Conservation (phyloP, 2,329 filamentous ascomycete species). For the Metarhizium guizhouense region DNA sequence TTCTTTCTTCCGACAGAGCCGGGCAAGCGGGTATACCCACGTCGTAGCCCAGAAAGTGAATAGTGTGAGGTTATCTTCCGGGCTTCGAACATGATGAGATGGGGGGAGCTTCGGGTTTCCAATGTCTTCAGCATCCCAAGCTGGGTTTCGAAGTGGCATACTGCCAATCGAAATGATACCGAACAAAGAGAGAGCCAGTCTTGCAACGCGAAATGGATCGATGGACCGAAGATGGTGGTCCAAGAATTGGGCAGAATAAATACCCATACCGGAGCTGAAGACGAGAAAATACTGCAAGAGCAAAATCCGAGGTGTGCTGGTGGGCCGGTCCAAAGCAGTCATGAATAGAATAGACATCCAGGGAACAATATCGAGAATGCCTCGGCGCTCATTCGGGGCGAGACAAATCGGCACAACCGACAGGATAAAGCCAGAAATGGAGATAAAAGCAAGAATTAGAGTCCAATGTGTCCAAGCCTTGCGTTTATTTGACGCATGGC, state of each 20-base stretch:
- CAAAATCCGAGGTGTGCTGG: constrained; percentile 31
- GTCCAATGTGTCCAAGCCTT: constrained; percentile 32
- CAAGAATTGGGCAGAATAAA: constrained; percentile 22
- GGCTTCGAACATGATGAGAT: constrained; percentile 43
- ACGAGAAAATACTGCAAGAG: constrained; percentile 29
- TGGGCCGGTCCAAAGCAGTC: constrained; percentile 28
- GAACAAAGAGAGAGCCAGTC: constrained; percentile 14
- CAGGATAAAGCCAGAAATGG: constrained; percentile 24
- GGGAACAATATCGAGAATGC: constrained; percentile 27
- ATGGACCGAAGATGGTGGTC: constrained; percentile 11
- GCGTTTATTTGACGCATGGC: constrained; percentile 11
- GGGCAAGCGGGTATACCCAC: constrained; percentile 72
- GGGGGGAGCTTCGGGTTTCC: constrained; percentile 18
- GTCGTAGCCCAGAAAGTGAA: constrained; percentile 81
- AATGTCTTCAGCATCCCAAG: constrained; percentile 23
- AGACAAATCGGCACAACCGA: constrained; percentile 21
- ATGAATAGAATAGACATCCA: constrained; percentile 30
- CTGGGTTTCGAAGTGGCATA: constrained; percentile 28
- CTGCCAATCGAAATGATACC: constrained; percentile 22
- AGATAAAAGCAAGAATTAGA: constrained; percentile 22
- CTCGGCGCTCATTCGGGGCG: constrained; percentile 15
- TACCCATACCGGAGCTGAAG: constrained; percentile 20
- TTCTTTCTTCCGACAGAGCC: constrained; percentile 52
- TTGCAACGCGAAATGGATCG: constrained; percentile 14
- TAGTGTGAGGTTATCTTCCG: constrained; percentile 70